Evolutionary conservation across 495 filamentous ascomycete genomes (phyloP), one percentile per base, ranked within the genome.

Genomic region (Symbiotaphrina buchneri): DNA sequence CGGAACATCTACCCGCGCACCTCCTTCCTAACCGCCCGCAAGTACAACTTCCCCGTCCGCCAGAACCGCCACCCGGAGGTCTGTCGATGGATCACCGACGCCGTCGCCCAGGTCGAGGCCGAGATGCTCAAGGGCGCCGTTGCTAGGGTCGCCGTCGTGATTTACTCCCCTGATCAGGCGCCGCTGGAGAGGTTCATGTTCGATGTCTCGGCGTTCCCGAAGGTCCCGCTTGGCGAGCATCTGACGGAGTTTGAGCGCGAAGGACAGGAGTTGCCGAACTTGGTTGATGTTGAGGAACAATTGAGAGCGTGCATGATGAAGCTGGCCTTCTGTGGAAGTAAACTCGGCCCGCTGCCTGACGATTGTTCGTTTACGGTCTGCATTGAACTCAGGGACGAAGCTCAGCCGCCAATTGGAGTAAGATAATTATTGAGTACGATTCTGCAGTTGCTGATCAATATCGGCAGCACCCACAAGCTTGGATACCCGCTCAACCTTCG

Each of bases 11-110:
- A 97, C 48, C 83, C 85, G 0, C 51, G 56, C 31, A 48, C 63
- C 16, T 77, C 82, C 28, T 95, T 95, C 54, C 61, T 90, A 34
- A 65, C 71, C 21, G 71, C 74, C 13, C 70, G 74, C 37, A 79
- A 74, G 40, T 94, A 83, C 63, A 87, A 91, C 51, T 74, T 78
- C 37, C 71, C 83, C 17, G 77, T 93, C 23, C 72, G 79, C 41
- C 84, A 94, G 51, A 80, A 65, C 38, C 73, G 87, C 37, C 83
- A 95, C 47, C 82, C 87, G 1, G 67, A 70, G 41, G 79, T 97
- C 41, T 94, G 83, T 58, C 56, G 71, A 41, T 97, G 87, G 72
- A 75, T 97, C 51, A 67, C 63, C 42, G 76, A 85, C 52, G 77
- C 81, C 37, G 68, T 85, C 20, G 60, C 71, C 35, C 72, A 79